Evolutionary conservation across 2,329 filamentous ascomycete species (phyloP).

Genomic region (Neofusicoccum parvum): DNA sequence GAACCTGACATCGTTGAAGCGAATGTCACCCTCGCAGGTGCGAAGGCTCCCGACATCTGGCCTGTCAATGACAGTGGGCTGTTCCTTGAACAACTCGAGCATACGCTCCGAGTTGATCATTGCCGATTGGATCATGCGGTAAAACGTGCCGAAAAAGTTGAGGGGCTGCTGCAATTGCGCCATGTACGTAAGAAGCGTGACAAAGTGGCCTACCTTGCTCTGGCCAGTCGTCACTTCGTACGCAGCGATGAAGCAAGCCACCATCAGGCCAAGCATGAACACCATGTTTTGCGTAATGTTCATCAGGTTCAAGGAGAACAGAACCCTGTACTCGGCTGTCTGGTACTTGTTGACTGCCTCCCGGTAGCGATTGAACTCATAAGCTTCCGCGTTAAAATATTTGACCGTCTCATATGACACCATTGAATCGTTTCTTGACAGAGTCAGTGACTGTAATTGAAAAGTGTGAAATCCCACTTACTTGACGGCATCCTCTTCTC

Average conservation of each 20-base stretch:
- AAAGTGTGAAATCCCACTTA: constrained; percentile 39
- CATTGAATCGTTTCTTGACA: constrained; percentile 81
- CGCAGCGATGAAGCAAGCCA: constrained; percentile 70
- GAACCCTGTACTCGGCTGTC: constrained; percentile 58
- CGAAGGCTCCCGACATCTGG: constrained; percentile 65
- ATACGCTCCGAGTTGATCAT: constrained; percentile 97
- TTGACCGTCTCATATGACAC: constrained; percentile 89
- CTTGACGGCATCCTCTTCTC: constrained; percentile 96
- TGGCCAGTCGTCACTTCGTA: constrained; percentile 67
- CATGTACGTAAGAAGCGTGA: constrained; percentile 74
- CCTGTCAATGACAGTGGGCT: constrained; percentile 84
- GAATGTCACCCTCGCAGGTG: constrained; percentile 76
- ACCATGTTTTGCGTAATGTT: constrained; percentile 65
- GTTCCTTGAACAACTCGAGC: constrained; percentile 93
- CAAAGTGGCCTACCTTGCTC: constrained; percentile 67
- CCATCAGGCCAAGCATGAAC: constrained; percentile 65
- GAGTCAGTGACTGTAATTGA: constrained; percentile 28
- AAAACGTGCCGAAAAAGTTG: constrained; percentile 86
- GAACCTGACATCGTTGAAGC: constrained; percentile 87
- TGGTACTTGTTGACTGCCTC: constrained; percentile 61
- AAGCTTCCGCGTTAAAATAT: constrained; percentile 63
- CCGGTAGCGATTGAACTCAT: constrained; percentile 61
- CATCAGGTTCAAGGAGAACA: constrained; percentile 59
- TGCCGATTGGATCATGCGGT: constrained; percentile 90
- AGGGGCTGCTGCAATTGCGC: constrained; percentile 70